Evolutionary conservation across 805 yeast genomes (phyloP).

Genomic region (Sugiyamaella chiloensis): DNA sequence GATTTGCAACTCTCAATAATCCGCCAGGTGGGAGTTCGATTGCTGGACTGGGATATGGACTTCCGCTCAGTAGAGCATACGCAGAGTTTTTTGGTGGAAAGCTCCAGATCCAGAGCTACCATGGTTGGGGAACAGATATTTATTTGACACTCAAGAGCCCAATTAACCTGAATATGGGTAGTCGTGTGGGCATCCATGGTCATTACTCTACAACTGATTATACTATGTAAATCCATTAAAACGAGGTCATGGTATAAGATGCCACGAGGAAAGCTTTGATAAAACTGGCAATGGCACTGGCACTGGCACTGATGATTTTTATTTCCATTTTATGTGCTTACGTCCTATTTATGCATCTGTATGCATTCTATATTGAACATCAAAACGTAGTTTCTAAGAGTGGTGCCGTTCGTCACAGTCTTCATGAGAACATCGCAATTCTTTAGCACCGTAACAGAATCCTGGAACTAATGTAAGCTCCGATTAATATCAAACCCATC

Average conservation of each 20-base stretch:
- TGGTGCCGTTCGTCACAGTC: no score
- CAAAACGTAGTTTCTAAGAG: no score
- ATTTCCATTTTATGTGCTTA: no score
- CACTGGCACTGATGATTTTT: neutral
- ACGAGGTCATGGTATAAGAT: no score
- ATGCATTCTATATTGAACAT: no score
- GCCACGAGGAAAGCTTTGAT: slow-evolving; percentile 55
- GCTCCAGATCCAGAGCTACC: slow-evolving; percentile 63
- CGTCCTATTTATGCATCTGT: no score
- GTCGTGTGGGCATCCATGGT: slow-evolving; percentile 8
- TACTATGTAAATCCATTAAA: slow-evolving; percentile 7
- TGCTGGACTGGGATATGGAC: slow-evolving; percentile 96
- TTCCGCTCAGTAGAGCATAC: slow-evolving; percentile 78
- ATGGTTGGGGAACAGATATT: slow-evolving; percentile 79
- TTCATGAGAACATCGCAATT: no score
- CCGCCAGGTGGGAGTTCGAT: slow-evolving; percentile 71
- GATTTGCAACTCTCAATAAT: slow-evolving; percentile 54
- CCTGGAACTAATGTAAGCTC: no score
- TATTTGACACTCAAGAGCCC: slow-evolving; percentile 43
- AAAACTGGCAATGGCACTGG: slow-evolving; percentile 10
- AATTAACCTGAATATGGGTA: slow-evolving; percentile 11
- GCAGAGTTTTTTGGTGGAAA: slow-evolving; percentile 71
- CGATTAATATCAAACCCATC: no score
- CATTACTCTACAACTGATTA: slow-evolving; percentile 11
- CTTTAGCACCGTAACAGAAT: no score